A percentile compares a stretch with the other conserved stretches of the same genome.
Conservation (phyloP, 2,329 filamentous ascomycete genomes). For the Pseudomassariella vexata region DNA sequence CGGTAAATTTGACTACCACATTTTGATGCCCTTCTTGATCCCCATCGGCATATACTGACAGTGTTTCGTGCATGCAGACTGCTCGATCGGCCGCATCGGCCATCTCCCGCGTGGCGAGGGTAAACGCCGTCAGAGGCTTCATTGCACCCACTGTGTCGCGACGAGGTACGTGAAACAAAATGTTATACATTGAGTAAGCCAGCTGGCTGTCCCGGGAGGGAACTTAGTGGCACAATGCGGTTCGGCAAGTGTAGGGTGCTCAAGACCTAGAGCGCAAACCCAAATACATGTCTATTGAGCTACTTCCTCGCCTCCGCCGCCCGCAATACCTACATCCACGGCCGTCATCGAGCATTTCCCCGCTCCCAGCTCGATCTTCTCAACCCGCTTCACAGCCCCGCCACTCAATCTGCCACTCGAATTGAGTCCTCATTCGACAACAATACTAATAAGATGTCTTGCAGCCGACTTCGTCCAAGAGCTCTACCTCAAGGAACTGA, state of each 20-base stretch:
- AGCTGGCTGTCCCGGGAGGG: too few relatives aligned
- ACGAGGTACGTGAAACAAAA: constrained; percentile 47
- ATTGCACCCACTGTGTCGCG: constrained; percentile 56
- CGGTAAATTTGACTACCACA: constrained; percentile 38
- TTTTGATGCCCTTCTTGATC: constrained; percentile 6
- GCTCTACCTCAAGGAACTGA: constrained; percentile 93
- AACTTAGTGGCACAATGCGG: too few relatives aligned
- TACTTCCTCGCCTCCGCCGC: constrained; percentile 4
- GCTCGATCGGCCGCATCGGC: constrained; percentile 44
- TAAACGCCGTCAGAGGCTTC: constrained; percentile 46
- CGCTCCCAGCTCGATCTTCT: not conserved
- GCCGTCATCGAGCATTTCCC: not conserved
- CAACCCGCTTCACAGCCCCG: not conserved
- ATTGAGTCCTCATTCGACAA: too few relatives aligned
- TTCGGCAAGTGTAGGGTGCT: too few relatives aligned
- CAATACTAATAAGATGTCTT: constrained; percentile 1
- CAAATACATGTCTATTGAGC: too few relatives aligned
- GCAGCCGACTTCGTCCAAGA: constrained; percentile 96
- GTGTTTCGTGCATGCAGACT: constrained; percentile 30
- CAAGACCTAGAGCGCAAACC: too few relatives aligned
- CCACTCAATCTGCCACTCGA: too few relatives aligned
- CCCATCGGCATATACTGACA: too few relatives aligned
- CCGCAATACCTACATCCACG: too few relatives aligned
- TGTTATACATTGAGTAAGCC: too few relatives aligned
- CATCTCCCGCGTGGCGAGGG: constrained; percentile 43